These are phyloP conservation scores for Pleurotus eryngii DNA, from an alignment of 768 basidiomycete species.

Conservation along the genomic window DNA sequence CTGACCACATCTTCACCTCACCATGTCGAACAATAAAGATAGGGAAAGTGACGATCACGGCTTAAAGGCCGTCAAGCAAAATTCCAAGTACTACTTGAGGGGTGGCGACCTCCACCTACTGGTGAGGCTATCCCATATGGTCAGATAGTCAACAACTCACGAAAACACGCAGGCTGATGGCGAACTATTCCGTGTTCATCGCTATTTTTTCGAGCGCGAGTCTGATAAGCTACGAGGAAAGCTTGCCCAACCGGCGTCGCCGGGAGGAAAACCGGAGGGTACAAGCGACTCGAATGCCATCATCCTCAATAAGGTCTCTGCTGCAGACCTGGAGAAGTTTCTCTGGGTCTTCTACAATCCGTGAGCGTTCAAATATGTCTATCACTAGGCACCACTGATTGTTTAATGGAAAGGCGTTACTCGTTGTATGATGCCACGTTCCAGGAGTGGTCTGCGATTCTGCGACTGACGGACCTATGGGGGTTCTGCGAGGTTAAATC, in stretches of 20 bases:
- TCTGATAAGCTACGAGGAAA: conserved; percentile 43
- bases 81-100: conserved; percentile 45
- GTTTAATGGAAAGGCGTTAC: conserved; percentile 39
- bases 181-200: conserved; percentile 52
- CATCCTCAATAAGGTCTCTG: conserved; percentile 29
- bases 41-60: no score
- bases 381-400: neutral
- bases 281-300: conserved; percentile 39
- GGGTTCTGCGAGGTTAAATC: conserved; percentile 44
- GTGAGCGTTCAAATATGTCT: conserved; percentile 24
- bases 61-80: conserved; percentile 1
- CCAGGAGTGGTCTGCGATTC: conserved; percentile 52
- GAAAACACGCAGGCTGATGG: conserved; percentile 47
- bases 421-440: conserved; percentile 49
- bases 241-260: conserved; percentile 25
- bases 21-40: no score
- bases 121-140: conserved; percentile 28
- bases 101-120: conserved; percentile 54
- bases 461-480: conserved; percentile 55
- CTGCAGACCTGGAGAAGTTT: conserved; percentile 40
- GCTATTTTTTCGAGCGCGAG: conserved; percentile 63
- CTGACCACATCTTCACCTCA: no score
- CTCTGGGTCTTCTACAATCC: conserved; percentile 58
- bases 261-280: conserved; percentile 31
- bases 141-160: neutral